Evolutionary conservation across 768 basidiomycete genomes (phyloP).

Genomic region (Sutorius australiensis): DNA sequence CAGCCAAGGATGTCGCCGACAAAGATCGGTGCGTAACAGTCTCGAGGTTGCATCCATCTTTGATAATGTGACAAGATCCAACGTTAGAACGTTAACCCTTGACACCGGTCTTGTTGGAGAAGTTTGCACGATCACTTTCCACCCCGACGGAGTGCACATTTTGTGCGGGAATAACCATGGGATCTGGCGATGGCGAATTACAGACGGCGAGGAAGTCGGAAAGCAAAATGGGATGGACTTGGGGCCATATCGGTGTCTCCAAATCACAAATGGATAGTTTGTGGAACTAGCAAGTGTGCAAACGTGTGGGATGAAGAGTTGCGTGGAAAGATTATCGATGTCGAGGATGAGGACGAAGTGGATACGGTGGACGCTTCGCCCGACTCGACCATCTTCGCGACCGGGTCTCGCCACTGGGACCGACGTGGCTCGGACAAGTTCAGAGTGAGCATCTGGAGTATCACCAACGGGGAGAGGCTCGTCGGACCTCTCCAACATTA

Average conservation of each 20-base stretch:
- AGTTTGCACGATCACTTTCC: background rate
- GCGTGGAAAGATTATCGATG: background rate
- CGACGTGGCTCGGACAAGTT: accelerated
- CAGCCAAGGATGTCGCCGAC: background rate
- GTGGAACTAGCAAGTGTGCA: background rate
- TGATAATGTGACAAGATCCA: background rate
- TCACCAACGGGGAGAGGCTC: background rate
- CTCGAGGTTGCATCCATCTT: no score
- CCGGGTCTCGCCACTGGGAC: background rate
- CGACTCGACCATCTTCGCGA: background rate
- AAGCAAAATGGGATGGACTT: background rate
- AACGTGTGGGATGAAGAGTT: background rate
- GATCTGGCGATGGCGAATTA: background rate
- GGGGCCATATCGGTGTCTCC: background rate
- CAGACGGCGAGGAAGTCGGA: background rate
- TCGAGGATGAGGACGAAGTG: background rate
- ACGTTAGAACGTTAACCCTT: background rate
- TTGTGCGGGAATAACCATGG: background rate
- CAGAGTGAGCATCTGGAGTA: background rate
- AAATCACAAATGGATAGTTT: background rate
- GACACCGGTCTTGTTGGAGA: background rate
- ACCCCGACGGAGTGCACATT: background rate
- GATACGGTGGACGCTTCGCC: background rate
- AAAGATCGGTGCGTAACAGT: background rate
- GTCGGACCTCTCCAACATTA: background rate